Evolutionary conservation across 257 asterid genomes (phyloP).

Genomic region (Apocynum venetum): DNA sequence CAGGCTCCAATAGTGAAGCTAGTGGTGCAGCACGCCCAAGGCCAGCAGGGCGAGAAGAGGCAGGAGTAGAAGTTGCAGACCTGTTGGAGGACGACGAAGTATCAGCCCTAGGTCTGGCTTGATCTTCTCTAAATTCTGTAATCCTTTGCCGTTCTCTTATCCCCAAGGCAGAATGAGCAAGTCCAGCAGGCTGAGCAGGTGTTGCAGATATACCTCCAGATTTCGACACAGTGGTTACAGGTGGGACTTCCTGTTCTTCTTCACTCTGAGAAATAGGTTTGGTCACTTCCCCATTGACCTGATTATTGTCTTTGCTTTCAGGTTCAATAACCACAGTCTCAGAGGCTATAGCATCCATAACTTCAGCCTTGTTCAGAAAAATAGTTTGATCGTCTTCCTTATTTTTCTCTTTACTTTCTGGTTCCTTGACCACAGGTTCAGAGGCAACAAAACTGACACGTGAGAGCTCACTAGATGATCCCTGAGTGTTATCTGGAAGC

Average conservation of each 20-base stretch:
- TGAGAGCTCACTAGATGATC: conserved; percentile 28
- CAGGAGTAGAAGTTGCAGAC: conserved; percentile 27
- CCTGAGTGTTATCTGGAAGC: conserved; percentile 23
- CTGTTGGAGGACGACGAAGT: conserved; percentile 36
- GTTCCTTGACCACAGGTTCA: conserved; percentile 19
- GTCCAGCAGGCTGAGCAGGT: conserved; percentile 42
- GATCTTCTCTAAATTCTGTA: conserved; percentile 21
- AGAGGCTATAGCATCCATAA: conserved; percentile 24
- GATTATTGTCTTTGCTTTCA: conserved; percentile 27
- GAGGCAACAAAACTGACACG: conserved; percentile 28
- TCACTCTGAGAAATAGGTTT: conserved; percentile 21
- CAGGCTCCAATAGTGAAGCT: conserved; percentile 69
- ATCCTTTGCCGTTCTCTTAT: conserved; percentile 15
- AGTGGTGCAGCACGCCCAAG: conserved; percentile 87
- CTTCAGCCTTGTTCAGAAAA: conserved; percentile 23
- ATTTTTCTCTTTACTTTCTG: conserved; percentile 31
- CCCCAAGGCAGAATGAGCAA: conserved; percentile 61
- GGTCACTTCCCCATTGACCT: conserved; percentile 28
- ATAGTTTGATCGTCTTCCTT: conserved; percentile 26
- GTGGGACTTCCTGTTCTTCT: conserved; percentile 31
- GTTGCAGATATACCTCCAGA: conserved; percentile 26
- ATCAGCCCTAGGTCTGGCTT: conserved; percentile 35
- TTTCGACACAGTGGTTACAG: conserved; percentile 19
- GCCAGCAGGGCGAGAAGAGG: conserved; percentile 76
- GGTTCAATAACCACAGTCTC: conserved; percentile 27